Conservation (phyloP, 2,329 filamentous ascomycete species). For the Cyanodermella asteris region DNA sequence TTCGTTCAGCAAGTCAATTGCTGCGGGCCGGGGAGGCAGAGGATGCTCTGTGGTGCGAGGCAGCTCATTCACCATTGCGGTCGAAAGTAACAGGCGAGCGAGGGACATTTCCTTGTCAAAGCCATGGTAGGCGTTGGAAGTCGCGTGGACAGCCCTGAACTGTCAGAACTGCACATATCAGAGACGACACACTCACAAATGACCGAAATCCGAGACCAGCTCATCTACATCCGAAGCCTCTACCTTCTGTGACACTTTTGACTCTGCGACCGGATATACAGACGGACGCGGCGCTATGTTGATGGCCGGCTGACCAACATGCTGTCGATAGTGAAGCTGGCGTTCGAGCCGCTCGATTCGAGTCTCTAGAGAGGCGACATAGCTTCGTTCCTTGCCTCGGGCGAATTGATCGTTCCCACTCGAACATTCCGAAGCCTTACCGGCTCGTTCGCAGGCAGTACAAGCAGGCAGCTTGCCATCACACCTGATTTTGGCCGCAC, state of each 20-base stretch:
- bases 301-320: too few relatives aligned
- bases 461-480: constrained; percentile 91
- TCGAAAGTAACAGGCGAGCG: constrained; percentile 67
- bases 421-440: constrained; percentile 68
- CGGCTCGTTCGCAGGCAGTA: constrained; percentile 82
- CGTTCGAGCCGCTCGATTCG: constrained; percentile 74
- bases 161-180: constrained; percentile 5
- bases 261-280: too few relatives aligned
- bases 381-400: constrained; percentile 84
- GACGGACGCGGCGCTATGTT: too few relatives aligned
- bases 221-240: constrained; percentile 81
- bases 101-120: constrained; percentile 81
- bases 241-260: too few relatives aligned
- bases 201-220: constrained; percentile 81
- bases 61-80: constrained; percentile 51
- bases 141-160: constrained; percentile 71
- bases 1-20: constrained; percentile 51
- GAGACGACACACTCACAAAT: constrained; percentile 36
- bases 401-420: constrained; percentile 93
- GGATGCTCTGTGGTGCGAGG: constrained; percentile 36
- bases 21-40: constrained; percentile 51
- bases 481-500: constrained; percentile 90
- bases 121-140: constrained; percentile 78
- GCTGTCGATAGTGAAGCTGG: too few relatives aligned
- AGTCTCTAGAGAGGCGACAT: constrained; percentile 85